These are phyloP conservation scores for Leccinum disarticulatum DNA, from an alignment of 768 basidiomycete species.

Conservation along the genomic window DNA sequence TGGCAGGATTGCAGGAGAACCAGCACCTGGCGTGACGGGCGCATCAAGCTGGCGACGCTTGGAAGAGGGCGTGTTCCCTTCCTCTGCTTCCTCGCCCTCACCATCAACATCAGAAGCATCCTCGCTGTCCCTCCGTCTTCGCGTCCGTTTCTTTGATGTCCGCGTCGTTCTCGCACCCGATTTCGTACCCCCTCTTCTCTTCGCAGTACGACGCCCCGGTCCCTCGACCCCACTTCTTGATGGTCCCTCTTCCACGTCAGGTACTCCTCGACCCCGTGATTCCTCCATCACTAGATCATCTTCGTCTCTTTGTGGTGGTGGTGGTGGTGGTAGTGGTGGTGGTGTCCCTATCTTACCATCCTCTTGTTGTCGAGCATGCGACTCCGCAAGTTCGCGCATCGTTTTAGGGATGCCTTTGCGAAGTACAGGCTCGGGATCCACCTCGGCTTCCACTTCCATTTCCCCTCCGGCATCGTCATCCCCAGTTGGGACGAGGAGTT, in stretches of 20 bases:
- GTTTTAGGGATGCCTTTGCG: conserved; percentile 46
- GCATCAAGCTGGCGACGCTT: conserved; percentile 34
- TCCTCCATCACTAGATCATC: conserved; percentile 2
- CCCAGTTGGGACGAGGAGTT: conserved; percentile 7
- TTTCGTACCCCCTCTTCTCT: background rate
- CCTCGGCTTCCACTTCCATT: conserved; percentile 15
- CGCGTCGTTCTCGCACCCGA: conserved; percentile 10
- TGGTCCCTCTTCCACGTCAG: conserved; percentile 5
- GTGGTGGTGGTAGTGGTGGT: conserved; percentile 34
- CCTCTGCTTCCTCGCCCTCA: conserved; percentile 9
- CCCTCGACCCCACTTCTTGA: conserved; percentile 1
- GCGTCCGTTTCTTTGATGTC: conserved; percentile 26
- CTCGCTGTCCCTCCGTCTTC: conserved; percentile 25
- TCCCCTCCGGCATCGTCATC: conserved; percentile 4
- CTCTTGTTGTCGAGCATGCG: conserved; percentile 9
- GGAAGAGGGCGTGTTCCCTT: conserved; percentile 18
- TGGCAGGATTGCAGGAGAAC: background rate
- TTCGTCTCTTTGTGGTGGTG: conserved; percentile 14
- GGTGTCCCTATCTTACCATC: background rate
- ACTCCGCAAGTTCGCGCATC: conserved; percentile 63
- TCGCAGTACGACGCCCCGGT: conserved; percentile 13
- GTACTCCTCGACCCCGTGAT: conserved; percentile 1
- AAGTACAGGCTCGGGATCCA: conserved; percentile 13
- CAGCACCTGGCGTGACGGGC: conserved; percentile 7
- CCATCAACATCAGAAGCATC: conserved; percentile 25